Base-by-base conservation (phyloP, 164 flowering plant species). In the Magnolia kwangsiensis region DNA sequence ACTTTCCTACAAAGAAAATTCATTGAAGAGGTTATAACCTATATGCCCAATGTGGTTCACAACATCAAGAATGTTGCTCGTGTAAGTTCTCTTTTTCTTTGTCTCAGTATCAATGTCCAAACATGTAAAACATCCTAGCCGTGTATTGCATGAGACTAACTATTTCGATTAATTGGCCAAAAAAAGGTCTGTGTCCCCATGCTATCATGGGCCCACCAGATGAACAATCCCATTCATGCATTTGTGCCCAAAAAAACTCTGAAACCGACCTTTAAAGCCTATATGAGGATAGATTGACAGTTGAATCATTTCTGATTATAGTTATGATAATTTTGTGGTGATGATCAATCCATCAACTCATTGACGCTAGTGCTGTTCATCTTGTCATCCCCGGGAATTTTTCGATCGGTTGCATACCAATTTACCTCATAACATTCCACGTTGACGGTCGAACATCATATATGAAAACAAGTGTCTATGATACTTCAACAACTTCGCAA, bases 381-480 rank as follows among this genome's bases (percentile, higher is more conserved):
- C 31, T 80, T 1, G 7, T 84, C 65, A 84, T 84, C 51, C 89
- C 89, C 0, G 87, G 87, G 9, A 84, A 73, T 29, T 21, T 83
- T 0, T 86, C 87, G 8, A 63, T 74, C 58, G 86, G 89, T 4
- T 86, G 89, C 77, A 11, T 55, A 2, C 13, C 82, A 0, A n/a
- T 19, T 7, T 83, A 58, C 59, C 64, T 86, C 31, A 73, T 86
- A 0, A 0, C 19, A 0, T 80, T 69, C 21, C 8, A 63, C 51
- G 76, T 68, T 29, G 27, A 71, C 2, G 68, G 74, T 14, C 27
- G 68, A 20, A 71, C 75, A 45, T 82, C 80, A 1, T 84, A 87
- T 37, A 83, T 45, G 71, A 80, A 8, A 78, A 77, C 14, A 88
- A 88, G 0, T 85, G 90, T 63, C 50, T 87, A 18, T 80, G 50